Percentiles rank a stretch among this genome's conserved stretches.
Evolutionary conservation across 2,329 filamentous ascomycete species (phyloP).

Genomic region (Cordyceps cicadae): DNA sequence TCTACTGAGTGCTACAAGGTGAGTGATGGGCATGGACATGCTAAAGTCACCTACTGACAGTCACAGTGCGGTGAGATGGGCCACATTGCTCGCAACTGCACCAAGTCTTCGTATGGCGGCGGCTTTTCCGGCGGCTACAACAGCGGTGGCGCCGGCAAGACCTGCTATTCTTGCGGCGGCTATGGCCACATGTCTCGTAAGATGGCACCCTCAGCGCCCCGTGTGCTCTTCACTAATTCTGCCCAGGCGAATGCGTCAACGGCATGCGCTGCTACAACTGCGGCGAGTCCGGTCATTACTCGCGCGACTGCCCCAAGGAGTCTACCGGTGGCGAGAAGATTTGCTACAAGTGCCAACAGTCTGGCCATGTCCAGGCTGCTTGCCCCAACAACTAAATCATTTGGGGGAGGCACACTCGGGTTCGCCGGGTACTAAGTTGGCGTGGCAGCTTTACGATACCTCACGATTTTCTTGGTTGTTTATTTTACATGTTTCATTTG

Average conservation of each 20-base stretch:
- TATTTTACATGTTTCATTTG: conserved; percentile 19
- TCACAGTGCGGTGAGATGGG: conserved; percentile 79
- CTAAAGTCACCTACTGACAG: conserved; percentile 5
- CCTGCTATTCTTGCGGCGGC: conserved; percentile 97
- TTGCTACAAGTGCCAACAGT: conserved; percentile 90
- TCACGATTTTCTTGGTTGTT: conserved; percentile 26
- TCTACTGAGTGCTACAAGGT: conserved; percentile 84
- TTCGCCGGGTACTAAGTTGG: conserved; percentile 21
- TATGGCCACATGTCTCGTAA: conserved; percentile 90
- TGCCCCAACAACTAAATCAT: conserved; percentile 70
- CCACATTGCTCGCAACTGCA: conserved; percentile 91
- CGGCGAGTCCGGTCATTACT: conserved; percentile 86
- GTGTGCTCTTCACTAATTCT: conserved; percentile 14
- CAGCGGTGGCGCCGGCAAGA: conserved; percentile 56
- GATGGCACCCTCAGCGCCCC: conserved; percentile 17
- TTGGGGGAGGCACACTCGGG: conserved; percentile 16
- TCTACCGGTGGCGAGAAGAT: conserved; percentile 81
- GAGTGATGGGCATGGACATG: conserved; percentile 12
- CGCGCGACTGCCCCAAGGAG: conserved; percentile 92
- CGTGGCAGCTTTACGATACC: conserved; percentile 36
- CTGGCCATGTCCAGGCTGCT: conserved; percentile 84
- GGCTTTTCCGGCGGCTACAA: conserved; percentile 35
- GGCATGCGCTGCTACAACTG: conserved; percentile 99
- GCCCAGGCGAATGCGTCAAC: conserved; percentile 81
- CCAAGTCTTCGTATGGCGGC: conserved; percentile 52